phyloP scores from a whole-genome alignment of 2,329 filamentous ascomycete species.

The Apiospora rasikravindrae region DNA sequence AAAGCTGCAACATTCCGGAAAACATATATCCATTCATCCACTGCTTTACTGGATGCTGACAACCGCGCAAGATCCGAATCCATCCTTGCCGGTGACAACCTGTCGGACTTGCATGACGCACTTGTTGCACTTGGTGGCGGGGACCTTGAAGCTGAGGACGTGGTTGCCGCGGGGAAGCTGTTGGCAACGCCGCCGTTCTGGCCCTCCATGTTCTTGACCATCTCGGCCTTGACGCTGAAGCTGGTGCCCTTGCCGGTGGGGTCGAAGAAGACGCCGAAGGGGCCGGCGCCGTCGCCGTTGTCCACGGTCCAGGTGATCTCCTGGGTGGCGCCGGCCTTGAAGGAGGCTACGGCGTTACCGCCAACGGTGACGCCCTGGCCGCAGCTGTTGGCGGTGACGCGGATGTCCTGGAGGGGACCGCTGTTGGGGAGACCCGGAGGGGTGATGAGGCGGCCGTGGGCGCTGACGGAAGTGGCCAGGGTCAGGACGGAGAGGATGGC shows the following conservation, averaged over 20 bases:
- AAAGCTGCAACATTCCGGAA: neutral
- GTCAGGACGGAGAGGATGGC: slow-evolving; percentile 18
- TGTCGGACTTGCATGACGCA: slow-evolving; percentile 23
- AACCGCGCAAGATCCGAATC: slow-evolving; percentile 22
- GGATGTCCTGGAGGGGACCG: slow-evolving; percentile 21
- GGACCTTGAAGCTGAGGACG: slow-evolving; percentile 23
- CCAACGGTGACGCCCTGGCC: slow-evolving; percentile 19
- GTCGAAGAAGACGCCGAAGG: slow-evolving; percentile 22
- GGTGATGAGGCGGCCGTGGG: slow-evolving; percentile 21
- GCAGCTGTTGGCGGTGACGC: slow-evolving; percentile 22
- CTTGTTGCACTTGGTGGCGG: slow-evolving; percentile 22
- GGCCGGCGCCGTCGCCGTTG: slow-evolving; percentile 24
- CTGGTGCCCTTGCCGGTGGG: slow-evolving; percentile 22
- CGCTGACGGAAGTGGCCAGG: slow-evolving; percentile 21
- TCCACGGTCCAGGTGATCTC: slow-evolving; percentile 23
- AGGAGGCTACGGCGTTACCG: slow-evolving; percentile 20
- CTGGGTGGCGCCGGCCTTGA: slow-evolving; percentile 22
- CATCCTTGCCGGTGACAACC: slow-evolving; percentile 19
- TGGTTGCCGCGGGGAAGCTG: slow-evolving; percentile 23
- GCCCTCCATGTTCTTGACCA: slow-evolving; percentile 22
- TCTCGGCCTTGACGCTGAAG: slow-evolving; percentile 20
- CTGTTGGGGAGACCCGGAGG: slow-evolving; percentile 21
- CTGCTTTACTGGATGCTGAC: slow-evolving; percentile 21
- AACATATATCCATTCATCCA: neutral
- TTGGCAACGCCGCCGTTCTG: slow-evolving; percentile 22